Base-by-base conservation (phyloP, 2,329 filamentous ascomycete genomes). In the Aspergillus viridinutans region DNA sequence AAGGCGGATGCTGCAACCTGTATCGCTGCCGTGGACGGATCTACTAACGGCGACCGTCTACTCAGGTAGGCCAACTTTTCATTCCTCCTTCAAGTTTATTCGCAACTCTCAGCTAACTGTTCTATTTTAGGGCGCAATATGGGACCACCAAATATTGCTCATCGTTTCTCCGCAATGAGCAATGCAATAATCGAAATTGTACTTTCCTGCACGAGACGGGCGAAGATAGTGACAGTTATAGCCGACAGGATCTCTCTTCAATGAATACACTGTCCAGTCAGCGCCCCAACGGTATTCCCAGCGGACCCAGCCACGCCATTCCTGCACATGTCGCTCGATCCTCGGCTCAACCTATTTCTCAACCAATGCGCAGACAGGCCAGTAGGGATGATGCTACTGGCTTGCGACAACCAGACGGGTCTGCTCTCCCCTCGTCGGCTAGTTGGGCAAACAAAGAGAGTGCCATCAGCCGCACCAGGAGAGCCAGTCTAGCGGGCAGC, bases 121-220 rank as follows among this genome's bases (percentile, higher is more conserved):
- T 53, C 4, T 35, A 28, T 54, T 54, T 48, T 56, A 84, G 86
- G 64, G 86, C 86, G 12, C 86, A 88, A 71, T 88, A 87, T 63
- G 94, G 94, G 25, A 99, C 94, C 0, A 99, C 94, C 4, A 99
- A 99, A 73, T 99, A 99, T 74, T 99, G 94, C 74, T 99, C 94
- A 0, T 93, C 94, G 3, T 99, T 95, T 80, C 81, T 99, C 20
- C 89, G 95, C 57, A 92, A 95, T 64, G 94, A 99, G 74, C 89
- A 88, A 63, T 99, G 94, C 75, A 92, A 90, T 56, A 99, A 99
- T 69, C 87, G 92, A 52, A 93, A 94, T 61, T 99, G 94, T 79
- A 99, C 97, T 85, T 99, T 99, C 74, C 77, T 99, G 52, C 94
- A 99, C 70, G 95, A 99, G 75, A 90, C 94, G 42, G 95, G 94